These are phyloP conservation scores for Serendipita sp. DNA, from an alignment of 768 basidiomycete genomes.

Conservation along the genomic window DNA sequence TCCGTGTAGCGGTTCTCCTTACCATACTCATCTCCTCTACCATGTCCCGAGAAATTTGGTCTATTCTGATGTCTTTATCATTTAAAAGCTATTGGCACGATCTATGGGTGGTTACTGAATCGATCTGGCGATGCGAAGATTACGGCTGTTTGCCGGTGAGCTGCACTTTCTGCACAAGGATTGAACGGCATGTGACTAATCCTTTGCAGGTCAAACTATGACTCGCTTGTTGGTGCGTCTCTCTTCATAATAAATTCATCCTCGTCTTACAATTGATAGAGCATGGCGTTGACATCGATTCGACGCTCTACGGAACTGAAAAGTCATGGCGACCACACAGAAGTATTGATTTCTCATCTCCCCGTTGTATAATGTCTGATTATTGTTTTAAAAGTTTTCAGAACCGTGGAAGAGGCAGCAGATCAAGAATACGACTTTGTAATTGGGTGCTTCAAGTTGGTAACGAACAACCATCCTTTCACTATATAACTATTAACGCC, in stretches of 20 bases:
- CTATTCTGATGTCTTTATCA: neutral
- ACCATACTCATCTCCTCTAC: neutral
- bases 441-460: conserved; percentile 18
- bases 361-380: neutral
- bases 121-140: conserved; percentile 15
- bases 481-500: neutral
- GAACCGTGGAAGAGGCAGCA: conserved; percentile 18
- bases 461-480: neutral
- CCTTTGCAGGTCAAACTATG: neutral
- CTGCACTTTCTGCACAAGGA: neutral
- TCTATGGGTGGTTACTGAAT: conserved; percentile 19
- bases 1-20: neutral
- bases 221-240: neutral
- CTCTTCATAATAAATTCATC: neutral
- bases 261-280: neutral
- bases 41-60: neutral
- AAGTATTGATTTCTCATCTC: conserved; percentile 5
- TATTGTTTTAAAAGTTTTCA: conserved; percentile 4
- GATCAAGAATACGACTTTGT: conserved; percentile 17
- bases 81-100: conserved; percentile 19
- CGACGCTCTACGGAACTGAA: conserved; percentile 4
- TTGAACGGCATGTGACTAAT: conserved; percentile 7
- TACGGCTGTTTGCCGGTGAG: conserved; percentile 22
- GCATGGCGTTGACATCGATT: conserved; percentile 9
- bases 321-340: conserved; percentile 12